phyloP scores from a whole-genome alignment of 139 green algal genomes.

The Chlorella sorokiniana region DNA sequence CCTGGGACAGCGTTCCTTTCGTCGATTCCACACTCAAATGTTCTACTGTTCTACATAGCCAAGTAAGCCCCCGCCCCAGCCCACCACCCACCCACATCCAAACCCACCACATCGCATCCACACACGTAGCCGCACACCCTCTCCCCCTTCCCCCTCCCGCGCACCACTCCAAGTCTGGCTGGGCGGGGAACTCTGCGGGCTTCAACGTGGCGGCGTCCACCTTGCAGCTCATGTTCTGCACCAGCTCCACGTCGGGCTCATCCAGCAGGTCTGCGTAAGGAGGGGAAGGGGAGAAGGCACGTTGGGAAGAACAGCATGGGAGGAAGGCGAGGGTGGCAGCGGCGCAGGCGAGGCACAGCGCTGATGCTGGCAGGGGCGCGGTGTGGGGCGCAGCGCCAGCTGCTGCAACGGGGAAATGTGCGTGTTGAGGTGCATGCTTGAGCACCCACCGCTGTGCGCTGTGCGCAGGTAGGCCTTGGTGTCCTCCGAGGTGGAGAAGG shows the following conservation, averaged over 20 bases:
- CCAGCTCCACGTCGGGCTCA: conserved; percentile 78
- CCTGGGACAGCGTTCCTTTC: too few relatives aligned
- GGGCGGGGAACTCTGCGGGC: conserved; percentile 56
- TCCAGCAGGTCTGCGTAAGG: conserved; percentile 66
- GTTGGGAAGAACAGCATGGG: neutral
- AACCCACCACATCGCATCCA: neutral
- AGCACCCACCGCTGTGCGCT: conserved; percentile 39
- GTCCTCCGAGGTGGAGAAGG: conserved; percentile 84
- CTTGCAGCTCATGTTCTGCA: conserved; percentile 94
- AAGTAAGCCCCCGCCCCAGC: neutral
- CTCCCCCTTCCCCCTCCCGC: too few relatives aligned
- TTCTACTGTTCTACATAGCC: neutral
- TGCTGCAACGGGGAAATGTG: neutral
- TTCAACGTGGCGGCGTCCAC: conserved; percentile 73
- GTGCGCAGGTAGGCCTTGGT: conserved; percentile 73
- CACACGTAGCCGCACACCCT: neutral
- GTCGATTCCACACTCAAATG: too few relatives aligned
- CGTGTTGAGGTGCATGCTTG: neutral
- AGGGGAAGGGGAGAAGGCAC: neutral
- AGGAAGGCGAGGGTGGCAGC: neutral
- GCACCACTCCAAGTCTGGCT: conserved; percentile 87
- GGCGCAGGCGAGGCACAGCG: neutral
- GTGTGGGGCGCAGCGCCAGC: neutral
- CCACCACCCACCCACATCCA: too few relatives aligned
- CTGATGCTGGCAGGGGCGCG: neutral